These are phyloP conservation scores for Coriolopsis trogii DNA, from an alignment of 1,284 basidiomycete species.

Conservation along the genomic window DNA sequence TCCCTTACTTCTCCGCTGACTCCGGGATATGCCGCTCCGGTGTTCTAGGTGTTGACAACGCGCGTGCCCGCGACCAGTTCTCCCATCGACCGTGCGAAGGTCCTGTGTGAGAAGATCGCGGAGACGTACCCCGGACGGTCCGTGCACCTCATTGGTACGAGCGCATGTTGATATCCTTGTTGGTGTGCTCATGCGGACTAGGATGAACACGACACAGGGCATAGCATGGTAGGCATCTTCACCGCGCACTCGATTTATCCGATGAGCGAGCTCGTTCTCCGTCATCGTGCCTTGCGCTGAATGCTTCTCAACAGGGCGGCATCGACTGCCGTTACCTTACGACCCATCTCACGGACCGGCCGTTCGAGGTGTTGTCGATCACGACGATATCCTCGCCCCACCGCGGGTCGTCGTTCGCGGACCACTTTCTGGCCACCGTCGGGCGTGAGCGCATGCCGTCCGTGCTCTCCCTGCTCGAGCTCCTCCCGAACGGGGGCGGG, in stretches of 20 bases:
- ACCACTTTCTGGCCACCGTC: constrained; percentile 86
- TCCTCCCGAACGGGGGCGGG: constrained; percentile 85
- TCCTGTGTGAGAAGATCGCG: constrained; percentile 81
- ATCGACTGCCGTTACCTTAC: constrained; percentile 91
- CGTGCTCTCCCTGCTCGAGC: constrained; percentile 69
- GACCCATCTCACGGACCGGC: constrained; percentile 66
- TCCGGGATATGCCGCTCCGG: not conserved
- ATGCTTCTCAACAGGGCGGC: constrained; percentile 65
- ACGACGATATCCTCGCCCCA: constrained; percentile 96
- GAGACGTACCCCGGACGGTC: constrained; percentile 78
- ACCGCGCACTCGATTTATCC: too few species aligned
- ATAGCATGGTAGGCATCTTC: constrained; percentile 81
- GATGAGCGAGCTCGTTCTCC: not conserved
- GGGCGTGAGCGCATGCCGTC: constrained; percentile 68
- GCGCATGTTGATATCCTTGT: constrained; percentile 6
- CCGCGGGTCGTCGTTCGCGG: constrained; percentile 91
- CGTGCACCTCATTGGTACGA: constrained; percentile 84
- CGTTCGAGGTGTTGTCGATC: constrained; percentile 75
- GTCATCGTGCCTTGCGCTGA: constrained; percentile 5
- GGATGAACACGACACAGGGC: constrained; percentile 47
- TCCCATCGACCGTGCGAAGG: constrained; percentile 84
- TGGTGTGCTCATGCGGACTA: constrained; percentile 36
- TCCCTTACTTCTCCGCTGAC: not conserved
- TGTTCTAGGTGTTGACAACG: constrained; percentile 73
- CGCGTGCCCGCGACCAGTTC: constrained; percentile 90